Conservation (phyloP, 257 asterid genomes). For the Solanum boliviense region DNA sequence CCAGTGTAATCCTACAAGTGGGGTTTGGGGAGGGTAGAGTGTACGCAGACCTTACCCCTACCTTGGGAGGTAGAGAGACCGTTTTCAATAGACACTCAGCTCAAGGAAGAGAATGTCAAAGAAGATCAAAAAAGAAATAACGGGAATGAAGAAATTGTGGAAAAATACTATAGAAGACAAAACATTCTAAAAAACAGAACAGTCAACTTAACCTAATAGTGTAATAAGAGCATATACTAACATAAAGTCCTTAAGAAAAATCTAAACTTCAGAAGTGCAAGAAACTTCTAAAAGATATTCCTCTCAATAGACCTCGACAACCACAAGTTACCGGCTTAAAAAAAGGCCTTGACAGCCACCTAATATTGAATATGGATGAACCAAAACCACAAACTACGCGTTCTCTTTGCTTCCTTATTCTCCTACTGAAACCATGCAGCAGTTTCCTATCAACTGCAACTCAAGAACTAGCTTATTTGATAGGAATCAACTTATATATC, state of each 20-base stretch:
- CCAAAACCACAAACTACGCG: conserved; percentile 21
- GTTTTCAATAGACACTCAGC: neutral
- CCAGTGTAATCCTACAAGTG: neutral
- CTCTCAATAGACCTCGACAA: conserved; percentile 15
- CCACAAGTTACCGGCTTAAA: neutral
- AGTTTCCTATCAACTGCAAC: neutral
- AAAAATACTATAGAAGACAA: neutral
- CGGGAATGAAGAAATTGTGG: too few species aligned
- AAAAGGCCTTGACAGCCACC: conserved; percentile 23
- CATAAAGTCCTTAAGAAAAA: neutral
- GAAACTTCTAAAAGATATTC: conserved; percentile 7
- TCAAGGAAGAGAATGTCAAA: neutral
- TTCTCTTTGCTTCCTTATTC: neutral
- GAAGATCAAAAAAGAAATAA: neutral
- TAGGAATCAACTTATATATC: neutral
- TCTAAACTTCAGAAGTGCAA: neutral
- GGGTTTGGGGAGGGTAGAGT: neutral
- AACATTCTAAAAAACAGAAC: neutral
- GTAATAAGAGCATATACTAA: neutral
- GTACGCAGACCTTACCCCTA: neutral
- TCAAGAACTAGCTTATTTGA: neutral
- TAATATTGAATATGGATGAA: conserved; percentile 41
- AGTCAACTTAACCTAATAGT: neutral
- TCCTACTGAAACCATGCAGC: neutral
- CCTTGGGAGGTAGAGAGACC: neutral